Conservation (phyloP, 1,284 basidiomycete genomes). For the Laetiporus sulphureus region DNA sequence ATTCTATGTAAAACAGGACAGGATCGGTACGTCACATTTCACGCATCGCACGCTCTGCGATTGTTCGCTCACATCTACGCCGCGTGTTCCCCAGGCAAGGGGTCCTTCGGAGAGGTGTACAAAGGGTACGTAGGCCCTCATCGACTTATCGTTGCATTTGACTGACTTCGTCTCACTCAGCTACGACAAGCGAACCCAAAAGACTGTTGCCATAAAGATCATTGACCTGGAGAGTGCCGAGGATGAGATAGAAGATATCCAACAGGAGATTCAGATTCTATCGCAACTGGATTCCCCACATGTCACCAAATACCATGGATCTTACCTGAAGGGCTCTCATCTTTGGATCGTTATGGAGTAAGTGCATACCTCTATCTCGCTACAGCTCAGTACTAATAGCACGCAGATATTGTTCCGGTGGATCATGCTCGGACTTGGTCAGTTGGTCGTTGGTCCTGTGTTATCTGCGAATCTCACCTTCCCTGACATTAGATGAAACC, state of each 20-base stretch:
- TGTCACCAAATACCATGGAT: constrained; percentile 97
- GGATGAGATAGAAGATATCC: constrained; percentile 99
- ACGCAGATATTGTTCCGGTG: constrained; percentile 75
- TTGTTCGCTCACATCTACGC: constrained; percentile 8
- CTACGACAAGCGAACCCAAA: constrained; percentile 88
- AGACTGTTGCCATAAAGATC: constrained; percentile 96
- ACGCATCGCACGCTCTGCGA: no score
- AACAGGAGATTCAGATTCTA: constrained; percentile 97
- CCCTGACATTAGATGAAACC: constrained; percentile 80
- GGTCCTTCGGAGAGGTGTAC: constrained; percentile 96
- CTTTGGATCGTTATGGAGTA: constrained; percentile 99
- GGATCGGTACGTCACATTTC: constrained; percentile 67
- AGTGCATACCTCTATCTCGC: no score
- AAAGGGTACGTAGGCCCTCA: constrained; percentile 83
- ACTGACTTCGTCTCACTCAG: no score
- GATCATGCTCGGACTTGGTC: constrained; percentile 81
- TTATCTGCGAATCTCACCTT: not conserved
- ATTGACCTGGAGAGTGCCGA: constrained; percentile 98
- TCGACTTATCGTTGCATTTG: no score
- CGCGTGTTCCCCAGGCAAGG: constrained; percentile 64
- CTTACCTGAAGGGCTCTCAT: constrained; percentile 90
- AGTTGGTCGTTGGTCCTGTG: constrained; percentile 20
- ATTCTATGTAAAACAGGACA: constrained; percentile 92
- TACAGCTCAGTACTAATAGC: no score
- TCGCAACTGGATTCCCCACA: constrained; percentile 95